These are phyloP conservation scores for Camellia oleifera DNA, from an alignment of 179 eudicot genomes.

Conservation along the genomic window DNA sequence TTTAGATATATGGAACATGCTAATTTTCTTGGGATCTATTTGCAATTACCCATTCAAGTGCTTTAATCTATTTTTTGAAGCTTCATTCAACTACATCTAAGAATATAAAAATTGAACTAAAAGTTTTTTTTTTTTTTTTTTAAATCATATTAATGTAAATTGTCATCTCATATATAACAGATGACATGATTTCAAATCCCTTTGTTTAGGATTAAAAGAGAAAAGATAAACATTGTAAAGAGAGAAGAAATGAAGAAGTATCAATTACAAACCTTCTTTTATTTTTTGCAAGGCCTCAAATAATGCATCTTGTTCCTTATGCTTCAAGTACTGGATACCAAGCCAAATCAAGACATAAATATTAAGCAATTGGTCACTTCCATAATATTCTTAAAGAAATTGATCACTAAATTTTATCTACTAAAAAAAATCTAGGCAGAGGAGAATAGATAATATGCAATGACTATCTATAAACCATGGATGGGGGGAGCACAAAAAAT, in stretches of 20 bases:
- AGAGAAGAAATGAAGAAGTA: constrained; percentile 6
- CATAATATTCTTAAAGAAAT: background rate
- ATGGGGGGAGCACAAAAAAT: too few species aligned
- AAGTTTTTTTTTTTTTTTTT: too few species aligned
- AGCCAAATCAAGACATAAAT: background rate
- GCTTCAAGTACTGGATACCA: constrained; percentile 51
- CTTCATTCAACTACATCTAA: too few species aligned
- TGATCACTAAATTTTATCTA: background rate
- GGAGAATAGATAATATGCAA: background rate
- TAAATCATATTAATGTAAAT: too few species aligned
- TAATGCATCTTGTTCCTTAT: constrained; percentile 50
- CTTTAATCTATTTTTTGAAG: background rate
- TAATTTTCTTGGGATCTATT: background rate
- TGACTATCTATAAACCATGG: background rate
- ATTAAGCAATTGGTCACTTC: background rate
- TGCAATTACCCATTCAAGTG: background rate
- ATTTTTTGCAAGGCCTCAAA: constrained; percentile 70
- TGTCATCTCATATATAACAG: too few species aligned
- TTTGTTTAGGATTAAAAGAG: background rate
- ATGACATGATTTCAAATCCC: background rate
- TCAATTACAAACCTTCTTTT: constrained; percentile 56
- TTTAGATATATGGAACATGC: background rate
- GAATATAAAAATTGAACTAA: background rate
- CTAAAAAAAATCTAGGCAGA: background rate
- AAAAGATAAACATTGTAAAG: background rate